Percentiles rank a stretch among this genome's conserved stretches.
Evolutionary conservation across 768 basidiomycete species (phyloP).

Genomic region (Cyclocybe aegerita): DNA sequence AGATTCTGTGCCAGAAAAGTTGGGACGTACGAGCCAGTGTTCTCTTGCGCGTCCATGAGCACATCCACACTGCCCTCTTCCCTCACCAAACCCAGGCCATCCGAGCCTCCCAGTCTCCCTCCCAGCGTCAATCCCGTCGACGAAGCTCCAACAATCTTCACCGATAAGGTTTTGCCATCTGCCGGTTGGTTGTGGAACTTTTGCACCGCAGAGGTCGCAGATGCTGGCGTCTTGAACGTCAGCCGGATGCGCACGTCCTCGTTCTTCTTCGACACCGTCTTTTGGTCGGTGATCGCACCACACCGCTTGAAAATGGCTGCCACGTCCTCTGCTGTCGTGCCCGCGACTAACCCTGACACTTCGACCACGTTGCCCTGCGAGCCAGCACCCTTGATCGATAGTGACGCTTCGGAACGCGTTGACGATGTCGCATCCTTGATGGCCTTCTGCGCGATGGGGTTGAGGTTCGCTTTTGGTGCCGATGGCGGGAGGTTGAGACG

Average conservation of each 20-base stretch:
- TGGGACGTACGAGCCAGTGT: constrained; percentile 55
- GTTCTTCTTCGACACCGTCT: constrained; percentile 31
- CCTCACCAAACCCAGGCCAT: constrained; percentile 53
- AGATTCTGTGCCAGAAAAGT: background rate
- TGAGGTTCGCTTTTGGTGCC: constrained; percentile 51
- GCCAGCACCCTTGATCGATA: constrained; percentile 73
- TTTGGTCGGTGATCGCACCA: constrained; percentile 57
- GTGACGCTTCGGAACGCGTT: constrained; percentile 26
- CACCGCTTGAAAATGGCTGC: constrained; percentile 84
- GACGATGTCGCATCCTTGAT: constrained; percentile 56
- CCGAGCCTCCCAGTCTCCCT: constrained; percentile 54
- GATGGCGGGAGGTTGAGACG: constrained; percentile 47
- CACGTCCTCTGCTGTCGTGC: constrained; percentile 83
- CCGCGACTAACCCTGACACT: constrained; percentile 68
- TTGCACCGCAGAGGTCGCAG: constrained; percentile 66
- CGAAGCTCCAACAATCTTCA: constrained; percentile 57
- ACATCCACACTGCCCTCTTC: constrained; percentile 58
- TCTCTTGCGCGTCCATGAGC: constrained; percentile 51
- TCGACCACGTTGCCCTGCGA: constrained; percentile 67
- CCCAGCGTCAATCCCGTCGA: constrained; percentile 51
- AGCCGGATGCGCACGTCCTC: constrained; percentile 62
- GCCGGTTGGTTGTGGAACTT: constrained; percentile 82
- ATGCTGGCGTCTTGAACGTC: constrained; percentile 63
- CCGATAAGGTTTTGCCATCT: constrained; percentile 73
- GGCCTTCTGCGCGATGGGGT: constrained; percentile 56